These are phyloP conservation scores for Lichina pygmaea DNA, from an alignment of 495 filamentous ascomycete genomes.

Conservation along the genomic window DNA sequence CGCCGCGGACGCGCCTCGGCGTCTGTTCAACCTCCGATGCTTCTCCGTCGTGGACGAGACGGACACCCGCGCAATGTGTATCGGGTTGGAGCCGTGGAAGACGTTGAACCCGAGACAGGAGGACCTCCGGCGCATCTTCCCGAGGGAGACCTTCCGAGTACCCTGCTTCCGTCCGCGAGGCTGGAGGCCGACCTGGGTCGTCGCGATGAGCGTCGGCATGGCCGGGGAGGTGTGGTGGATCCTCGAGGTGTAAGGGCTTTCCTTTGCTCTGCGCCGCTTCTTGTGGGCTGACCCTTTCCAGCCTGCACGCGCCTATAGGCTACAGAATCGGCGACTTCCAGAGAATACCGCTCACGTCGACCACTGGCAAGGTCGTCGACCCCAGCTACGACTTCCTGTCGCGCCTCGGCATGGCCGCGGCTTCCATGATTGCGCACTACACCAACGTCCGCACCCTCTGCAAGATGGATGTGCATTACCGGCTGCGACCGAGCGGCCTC, in stretches of 20 bases:
- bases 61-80: constrained; percentile 24
- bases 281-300: not conserved
- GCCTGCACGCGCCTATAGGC: constrained; percentile 1
- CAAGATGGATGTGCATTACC: constrained; percentile 8
- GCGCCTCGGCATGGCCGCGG: constrained; percentile 13
- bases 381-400: constrained; percentile 10
- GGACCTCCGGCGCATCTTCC: constrained; percentile 31
- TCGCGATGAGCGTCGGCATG: constrained; percentile 40
- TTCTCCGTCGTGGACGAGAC: constrained; percentile 32
- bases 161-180: constrained; percentile 33
- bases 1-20: constrained; percentile 22
- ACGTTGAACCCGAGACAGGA: constrained; percentile 24
- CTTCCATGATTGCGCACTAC: constrained; percentile 14
- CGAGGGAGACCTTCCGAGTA: constrained; percentile 27
- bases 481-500: constrained; percentile 12
- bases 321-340: constrained; percentile 1
- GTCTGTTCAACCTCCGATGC: constrained; percentile 30
- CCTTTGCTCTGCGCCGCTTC: not conserved
- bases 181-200: constrained; percentile 40
- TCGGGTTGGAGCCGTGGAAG: constrained; percentile 31
- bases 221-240: constrained; percentile 57
- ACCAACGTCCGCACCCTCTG: constrained; percentile 10
- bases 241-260: constrained; percentile 25
- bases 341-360: constrained; percentile 3
- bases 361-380: constrained; percentile 1